phyloP scores from a whole-genome alignment of 192 early-diverging fungal species.

The Jimgerdemannia flammicorona region DNA sequence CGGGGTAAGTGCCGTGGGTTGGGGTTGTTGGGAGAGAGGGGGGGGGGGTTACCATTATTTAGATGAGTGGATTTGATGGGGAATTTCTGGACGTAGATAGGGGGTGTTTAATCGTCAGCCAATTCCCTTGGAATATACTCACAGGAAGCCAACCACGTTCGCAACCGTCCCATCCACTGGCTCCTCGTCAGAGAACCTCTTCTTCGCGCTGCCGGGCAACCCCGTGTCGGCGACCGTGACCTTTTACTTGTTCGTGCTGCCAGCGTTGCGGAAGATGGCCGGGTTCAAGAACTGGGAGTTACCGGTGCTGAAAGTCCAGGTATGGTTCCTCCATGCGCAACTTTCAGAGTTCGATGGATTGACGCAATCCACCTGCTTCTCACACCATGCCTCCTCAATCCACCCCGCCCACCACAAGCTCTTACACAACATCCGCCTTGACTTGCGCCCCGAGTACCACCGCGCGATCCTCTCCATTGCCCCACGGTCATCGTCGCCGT shows the following conservation, averaged over 20 bases:
- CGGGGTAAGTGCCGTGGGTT: constrained; percentile 49
- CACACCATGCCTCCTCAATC: not conserved
- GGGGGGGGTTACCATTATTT: too few species aligned
- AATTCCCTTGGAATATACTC: too few species aligned
- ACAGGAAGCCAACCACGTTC: constrained; percentile 93
- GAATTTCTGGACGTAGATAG: too few species aligned
- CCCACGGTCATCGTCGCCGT: constrained; percentile 19
- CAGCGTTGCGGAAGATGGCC: constrained; percentile 75
- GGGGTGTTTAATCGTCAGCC: too few species aligned
- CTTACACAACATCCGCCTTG: constrained; percentile 48
- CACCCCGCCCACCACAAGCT: constrained; percentile 21
- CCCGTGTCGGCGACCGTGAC: constrained; percentile 90
- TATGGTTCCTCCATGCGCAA: constrained; percentile 21
- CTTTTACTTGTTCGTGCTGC: constrained; percentile 87
- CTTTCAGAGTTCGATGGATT: not conserved
- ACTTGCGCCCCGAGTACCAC: constrained; percentile 70
- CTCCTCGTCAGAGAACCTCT: constrained; percentile 43
- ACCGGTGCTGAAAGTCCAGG: constrained; percentile 53
- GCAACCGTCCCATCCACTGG: constrained; percentile 55
- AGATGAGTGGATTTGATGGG: too few species aligned
- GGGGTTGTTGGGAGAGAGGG: not conserved
- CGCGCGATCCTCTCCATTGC: constrained; percentile 34
- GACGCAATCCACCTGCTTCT: not conserved
- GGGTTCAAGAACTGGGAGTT: constrained; percentile 54
- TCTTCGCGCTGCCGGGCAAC: constrained; percentile 94